Percentiles rank a stretch among this genome's conserved stretches.
Evolutionary conservation across 1,284 basidiomycete genomes (phyloP).

Genomic region (Boletus nobilissimus): DNA sequence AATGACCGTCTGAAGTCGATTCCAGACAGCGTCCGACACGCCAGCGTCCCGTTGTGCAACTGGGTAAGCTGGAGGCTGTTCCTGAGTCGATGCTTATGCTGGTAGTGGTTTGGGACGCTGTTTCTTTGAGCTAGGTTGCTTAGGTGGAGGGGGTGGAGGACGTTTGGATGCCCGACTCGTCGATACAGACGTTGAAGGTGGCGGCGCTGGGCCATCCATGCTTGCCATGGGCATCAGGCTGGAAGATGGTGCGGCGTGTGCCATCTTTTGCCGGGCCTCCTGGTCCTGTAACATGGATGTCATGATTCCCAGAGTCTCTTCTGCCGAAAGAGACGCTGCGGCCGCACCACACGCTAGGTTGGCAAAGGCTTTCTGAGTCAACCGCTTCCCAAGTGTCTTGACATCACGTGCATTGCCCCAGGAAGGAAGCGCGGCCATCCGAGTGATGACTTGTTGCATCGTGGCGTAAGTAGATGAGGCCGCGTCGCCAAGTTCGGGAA

Average conservation of each 20-base stretch:
- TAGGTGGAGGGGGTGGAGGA: slow-evolving; percentile 24
- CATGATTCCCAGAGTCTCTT: slow-evolving; percentile 35
- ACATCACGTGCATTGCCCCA: slow-evolving; percentile 77
- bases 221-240: slow-evolving; percentile 37
- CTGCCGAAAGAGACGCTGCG: slow-evolving; percentile 26
- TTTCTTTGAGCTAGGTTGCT: slow-evolving; percentile 1
- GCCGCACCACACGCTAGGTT: slow-evolving; percentile 35
- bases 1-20: slow-evolving; percentile 55
- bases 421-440: slow-evolving; percentile 57
- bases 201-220: slow-evolving; percentile 32
- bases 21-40: slow-evolving; percentile 59
- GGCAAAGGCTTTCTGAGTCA: slow-evolving; percentile 51
- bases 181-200: slow-evolving; percentile 41
- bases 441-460: slow-evolving; percentile 51
- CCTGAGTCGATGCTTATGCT: not conserved
- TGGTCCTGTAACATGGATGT: slow-evolving; percentile 39
- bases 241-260: not conserved
- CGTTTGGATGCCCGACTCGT: slow-evolving; percentile 36
- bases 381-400: slow-evolving; percentile 59
- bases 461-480: slow-evolving; percentile 45
- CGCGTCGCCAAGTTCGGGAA: slow-evolving; percentile 52
- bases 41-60: slow-evolving; percentile 53
- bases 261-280: slow-evolving; percentile 27
- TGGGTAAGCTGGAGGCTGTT: not conserved
- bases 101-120: slow-evolving; percentile 20